phyloP scores from a whole-genome alignment of 345 rosid genomes.

The Abelmoschus esculentus region DNA sequence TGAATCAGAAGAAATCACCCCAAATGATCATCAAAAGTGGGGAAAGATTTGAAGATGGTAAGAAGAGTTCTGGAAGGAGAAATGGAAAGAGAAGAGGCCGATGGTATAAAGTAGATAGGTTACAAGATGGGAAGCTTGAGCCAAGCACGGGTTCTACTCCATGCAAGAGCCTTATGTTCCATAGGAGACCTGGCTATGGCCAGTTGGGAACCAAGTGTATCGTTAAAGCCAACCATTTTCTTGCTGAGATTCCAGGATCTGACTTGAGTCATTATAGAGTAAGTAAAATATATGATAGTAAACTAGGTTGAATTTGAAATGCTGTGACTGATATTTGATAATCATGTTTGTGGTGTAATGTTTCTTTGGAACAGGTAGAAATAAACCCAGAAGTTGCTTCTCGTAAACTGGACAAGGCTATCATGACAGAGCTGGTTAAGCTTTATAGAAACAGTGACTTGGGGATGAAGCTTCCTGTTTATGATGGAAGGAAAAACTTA shows the following conservation, averaged over 20 bases:
- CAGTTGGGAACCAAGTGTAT: conserved; percentile 28
- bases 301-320: neutral
- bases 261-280: conserved; percentile 33
- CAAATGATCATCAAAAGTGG: conserved; percentile 11
- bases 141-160: conserved; percentile 1
- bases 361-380: conserved; percentile 22
- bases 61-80: conserved; percentile 7
- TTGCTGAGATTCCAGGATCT: conserved; percentile 25
- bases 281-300: conserved; percentile 6
- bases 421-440: conserved; percentile 24
- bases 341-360: neutral
- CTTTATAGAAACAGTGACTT: conserved; percentile 21
- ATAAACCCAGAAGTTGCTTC: conserved; percentile 31
- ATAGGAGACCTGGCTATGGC: conserved; percentile 25
- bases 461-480: conserved; percentile 35
- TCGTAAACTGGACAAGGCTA: too few species aligned
- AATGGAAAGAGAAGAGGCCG: conserved; percentile 19
- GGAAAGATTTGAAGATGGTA: conserved; percentile 14
- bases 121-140: conserved; percentile 12
- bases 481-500: conserved; percentile 31
- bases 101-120: conserved; percentile 14
- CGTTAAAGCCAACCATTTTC: conserved; percentile 41
- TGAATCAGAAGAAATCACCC: conserved; percentile 12
- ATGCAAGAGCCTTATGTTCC: conserved; percentile 28
- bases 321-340: neutral